These are phyloP conservation scores for Eudorina sp. DNA, from an alignment of 139 green algal genomes.

Conservation along the genomic window DNA sequence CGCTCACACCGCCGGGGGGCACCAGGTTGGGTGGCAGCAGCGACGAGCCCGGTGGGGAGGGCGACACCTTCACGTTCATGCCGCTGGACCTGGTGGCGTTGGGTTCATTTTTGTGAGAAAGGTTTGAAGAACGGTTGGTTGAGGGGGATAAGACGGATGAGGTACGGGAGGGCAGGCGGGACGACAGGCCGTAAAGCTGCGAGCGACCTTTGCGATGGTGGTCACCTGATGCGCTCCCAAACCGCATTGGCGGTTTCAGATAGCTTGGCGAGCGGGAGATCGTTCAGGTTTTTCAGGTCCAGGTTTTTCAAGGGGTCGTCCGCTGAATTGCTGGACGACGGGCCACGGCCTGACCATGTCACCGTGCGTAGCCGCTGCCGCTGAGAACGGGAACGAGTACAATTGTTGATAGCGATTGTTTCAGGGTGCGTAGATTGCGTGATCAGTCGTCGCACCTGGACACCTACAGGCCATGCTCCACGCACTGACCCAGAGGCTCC, in stretches of 20 bases:
- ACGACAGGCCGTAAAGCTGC: no score
- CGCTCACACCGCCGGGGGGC: no score
- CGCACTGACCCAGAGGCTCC: no score
- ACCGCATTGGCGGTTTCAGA: constrained; percentile 34
- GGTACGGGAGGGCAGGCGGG: no score
- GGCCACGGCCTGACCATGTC: not conserved
- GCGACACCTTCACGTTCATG: not conserved
- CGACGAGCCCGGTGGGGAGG: not conserved
- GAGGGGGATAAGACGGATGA: no score
- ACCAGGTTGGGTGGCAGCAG: not conserved
- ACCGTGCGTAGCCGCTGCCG: not conserved
- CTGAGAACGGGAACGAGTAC: not conserved
- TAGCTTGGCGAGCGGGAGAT: constrained; percentile 11
- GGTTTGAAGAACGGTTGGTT: no score
- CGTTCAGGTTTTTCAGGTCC: constrained; percentile 21
- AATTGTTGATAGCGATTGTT: no score
- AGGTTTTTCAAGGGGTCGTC: not conserved
- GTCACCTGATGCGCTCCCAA: constrained; percentile 18
- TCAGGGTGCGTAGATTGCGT: no score
- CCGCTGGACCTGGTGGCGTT: constrained; percentile 36
- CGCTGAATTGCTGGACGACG: not conserved
- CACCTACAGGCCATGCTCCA: no score
- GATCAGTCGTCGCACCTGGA: no score
- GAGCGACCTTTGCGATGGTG: no score
- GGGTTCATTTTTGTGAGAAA: no score